A percentile compares a stretch with the other conserved stretches of the same genome.
Conservation (phyloP, 768 basidiomycete species). For the Cyclocybe cylindracea region DNA sequence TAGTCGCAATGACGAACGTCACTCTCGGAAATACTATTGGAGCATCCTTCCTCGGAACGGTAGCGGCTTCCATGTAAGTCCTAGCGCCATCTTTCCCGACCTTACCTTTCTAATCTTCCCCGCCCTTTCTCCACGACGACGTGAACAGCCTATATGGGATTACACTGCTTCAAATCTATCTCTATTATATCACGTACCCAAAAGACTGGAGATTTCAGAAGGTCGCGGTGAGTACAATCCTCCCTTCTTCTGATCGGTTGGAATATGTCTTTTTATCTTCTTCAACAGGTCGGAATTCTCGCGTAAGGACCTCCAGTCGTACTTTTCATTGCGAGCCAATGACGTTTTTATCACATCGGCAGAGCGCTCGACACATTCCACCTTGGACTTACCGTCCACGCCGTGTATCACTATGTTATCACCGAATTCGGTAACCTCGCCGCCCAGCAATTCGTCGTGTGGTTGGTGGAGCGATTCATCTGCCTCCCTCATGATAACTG, state of each 20-base stretch:
- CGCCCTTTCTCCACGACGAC: no score
- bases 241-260: slow-evolving; percentile 2
- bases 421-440: slow-evolving; percentile 29
- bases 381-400: slow-evolving; percentile 29
- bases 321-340: background rate
- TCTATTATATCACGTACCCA: slow-evolving; percentile 34
- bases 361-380: slow-evolving; percentile 36
- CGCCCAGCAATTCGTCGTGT: slow-evolving; percentile 23
- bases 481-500: background rate
- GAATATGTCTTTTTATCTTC: no score
- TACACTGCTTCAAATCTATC: slow-evolving; percentile 27
- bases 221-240: slow-evolving; percentile 23
- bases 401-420: slow-evolving; percentile 35
- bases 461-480: slow-evolving; percentile 21
- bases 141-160: slow-evolving; percentile 3
- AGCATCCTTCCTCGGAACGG: background rate
- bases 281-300: slow-evolving; percentile 6
- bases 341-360: background rate
- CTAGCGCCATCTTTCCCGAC: background rate
- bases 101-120: no score
- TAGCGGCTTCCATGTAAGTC: background rate
- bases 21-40: background rate
- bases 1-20: background rate
- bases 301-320: background rate
- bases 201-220: slow-evolving; percentile 33